These are phyloP conservation scores for Asterochloris erici DNA, from an alignment of 139 green algal genomes.

Conservation along the genomic window DNA sequence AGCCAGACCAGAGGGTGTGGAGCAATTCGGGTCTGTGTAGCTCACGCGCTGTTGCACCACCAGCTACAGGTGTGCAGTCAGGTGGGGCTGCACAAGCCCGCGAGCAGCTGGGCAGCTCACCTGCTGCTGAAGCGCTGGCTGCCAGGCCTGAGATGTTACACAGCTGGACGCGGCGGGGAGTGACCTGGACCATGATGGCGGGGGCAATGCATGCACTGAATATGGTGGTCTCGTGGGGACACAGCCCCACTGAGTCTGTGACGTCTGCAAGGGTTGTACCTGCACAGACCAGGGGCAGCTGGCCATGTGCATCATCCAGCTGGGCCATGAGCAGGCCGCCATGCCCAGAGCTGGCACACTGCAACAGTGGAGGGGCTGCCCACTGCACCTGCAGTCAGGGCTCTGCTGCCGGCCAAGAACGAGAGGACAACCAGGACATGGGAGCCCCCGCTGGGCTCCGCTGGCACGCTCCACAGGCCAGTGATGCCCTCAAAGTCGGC, in stretches of 20 bases:
- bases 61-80: too few relatives aligned
- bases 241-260: constrained; percentile 17
- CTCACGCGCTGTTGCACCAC: too few relatives aligned
- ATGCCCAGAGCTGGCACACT: not conserved
- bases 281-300: constrained; percentile 6
- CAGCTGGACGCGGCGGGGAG: constrained; percentile 27
- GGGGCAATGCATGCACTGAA: constrained; percentile 2
- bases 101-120: too few relatives aligned
- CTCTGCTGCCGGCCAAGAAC: constrained; percentile 18
- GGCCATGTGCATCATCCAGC: too few relatives aligned
- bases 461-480: constrained; percentile 14
- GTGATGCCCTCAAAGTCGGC: constrained; percentile 16
- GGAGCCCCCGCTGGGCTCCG: not conserved
- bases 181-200: constrained; percentile 13
- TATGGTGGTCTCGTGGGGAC: constrained; percentile 2
- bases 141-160: constrained; percentile 22
- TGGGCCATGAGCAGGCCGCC: too few relatives aligned
- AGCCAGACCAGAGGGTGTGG: too few relatives aligned
- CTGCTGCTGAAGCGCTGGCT: not conserved
- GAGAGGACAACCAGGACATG: constrained; percentile 20
- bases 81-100: too few relatives aligned
- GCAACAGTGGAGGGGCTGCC: not conserved
- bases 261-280: constrained; percentile 13
- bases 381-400: constrained; percentile 6
- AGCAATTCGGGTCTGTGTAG: too few relatives aligned